Evolutionary conservation across 768 basidiomycete genomes (phyloP), one percentile per base, ranked within the genome.

Genomic region (Termitomyces sp.): DNA sequence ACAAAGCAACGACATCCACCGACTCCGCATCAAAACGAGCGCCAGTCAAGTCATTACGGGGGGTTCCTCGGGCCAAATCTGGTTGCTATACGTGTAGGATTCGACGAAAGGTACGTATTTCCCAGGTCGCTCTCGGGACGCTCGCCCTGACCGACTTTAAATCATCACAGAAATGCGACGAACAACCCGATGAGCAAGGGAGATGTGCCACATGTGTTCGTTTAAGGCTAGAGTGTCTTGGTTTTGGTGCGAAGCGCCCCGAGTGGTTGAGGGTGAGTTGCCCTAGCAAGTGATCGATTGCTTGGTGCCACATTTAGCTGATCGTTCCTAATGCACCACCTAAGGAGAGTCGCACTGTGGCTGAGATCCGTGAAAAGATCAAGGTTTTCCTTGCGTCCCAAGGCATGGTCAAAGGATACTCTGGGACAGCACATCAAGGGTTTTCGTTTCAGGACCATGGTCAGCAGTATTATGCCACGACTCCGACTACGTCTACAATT

Each of bases 1-100:
- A 51, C 48, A 51, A 51, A 11, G 14, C 48, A 11, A 44, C 55
- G 2, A 44, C 49, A 5, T 50, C 55, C 10, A 32, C 45, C 19
- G 6, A 39, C n/a, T 25, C 52, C 14, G 5, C 41, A 7, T 27
- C 53, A 17, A 54, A 45, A 25, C 42, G 44, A 19, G 34, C 46
- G 5, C 25, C 32, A 27, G 49, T 34, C 21, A 56, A 44, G 42
- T 43, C 55, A 9, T 23, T 42, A 2, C 28, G 55, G 5, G 55
- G 55, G 16, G 55, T 56, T 7, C 55, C 55, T 14, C 83, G 90
- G 66, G 90, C 89, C 51, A 92, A 92, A 80, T 88, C 88, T 54
- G 90, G 91, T 61, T 93, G 91, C 69, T 91, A 90, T 73, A 92
- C 90, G 56, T 92, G 90, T 75, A 82, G 90, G 63, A 89, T 92